Evolutionary conservation across 1,284 basidiomycete genomes (phyloP).

Genomic region (Sporisorium reilianum): DNA sequence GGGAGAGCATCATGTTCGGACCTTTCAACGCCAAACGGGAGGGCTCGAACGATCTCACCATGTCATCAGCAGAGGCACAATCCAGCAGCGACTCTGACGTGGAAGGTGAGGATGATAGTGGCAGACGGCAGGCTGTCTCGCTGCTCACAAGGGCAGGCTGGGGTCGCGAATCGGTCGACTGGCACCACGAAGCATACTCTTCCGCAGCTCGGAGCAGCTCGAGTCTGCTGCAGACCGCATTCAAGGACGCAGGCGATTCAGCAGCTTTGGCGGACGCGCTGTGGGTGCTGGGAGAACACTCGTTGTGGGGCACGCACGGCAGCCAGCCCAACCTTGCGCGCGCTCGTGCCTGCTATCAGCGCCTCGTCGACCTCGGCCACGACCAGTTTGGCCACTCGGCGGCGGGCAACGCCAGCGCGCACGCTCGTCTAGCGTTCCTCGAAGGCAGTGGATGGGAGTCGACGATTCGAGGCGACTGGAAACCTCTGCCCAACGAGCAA

Average conservation of each 20-base stretch:
- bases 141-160: constrained; percentile 53
- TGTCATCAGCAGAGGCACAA: neutral
- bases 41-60: constrained; percentile 11
- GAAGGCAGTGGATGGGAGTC: constrained; percentile 59
- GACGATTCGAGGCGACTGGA: constrained; percentile 50
- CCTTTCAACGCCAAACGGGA: constrained; percentile 36
- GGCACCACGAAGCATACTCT: constrained; percentile 36
- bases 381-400: constrained; percentile 27
- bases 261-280: constrained; percentile 58
- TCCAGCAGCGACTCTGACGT: neutral
- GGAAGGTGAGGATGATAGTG: constrained; percentile 7
- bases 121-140: constrained; percentile 31
- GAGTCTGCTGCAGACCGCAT: constrained; percentile 16
- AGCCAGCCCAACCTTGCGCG: constrained; percentile 50
- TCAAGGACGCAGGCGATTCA: neutral
- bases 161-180: constrained; percentile 34
- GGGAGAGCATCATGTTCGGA: constrained; percentile 57
- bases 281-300: constrained; percentile 65
- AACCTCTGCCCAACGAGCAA: constrained; percentile 25
- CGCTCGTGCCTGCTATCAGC: constrained; percentile 56
- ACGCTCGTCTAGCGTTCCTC: constrained; percentile 62
- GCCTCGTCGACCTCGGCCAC: constrained; percentile 46
- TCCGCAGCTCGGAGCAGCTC: constrained; percentile 23
- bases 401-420: constrained; percentile 65
- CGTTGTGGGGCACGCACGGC: constrained; percentile 67